Percentiles rank a stretch among this genome's conserved stretches.
phyloP scores from a whole-genome alignment of 305 asterid genomes.

The Fraxinus latifolia region DNA sequence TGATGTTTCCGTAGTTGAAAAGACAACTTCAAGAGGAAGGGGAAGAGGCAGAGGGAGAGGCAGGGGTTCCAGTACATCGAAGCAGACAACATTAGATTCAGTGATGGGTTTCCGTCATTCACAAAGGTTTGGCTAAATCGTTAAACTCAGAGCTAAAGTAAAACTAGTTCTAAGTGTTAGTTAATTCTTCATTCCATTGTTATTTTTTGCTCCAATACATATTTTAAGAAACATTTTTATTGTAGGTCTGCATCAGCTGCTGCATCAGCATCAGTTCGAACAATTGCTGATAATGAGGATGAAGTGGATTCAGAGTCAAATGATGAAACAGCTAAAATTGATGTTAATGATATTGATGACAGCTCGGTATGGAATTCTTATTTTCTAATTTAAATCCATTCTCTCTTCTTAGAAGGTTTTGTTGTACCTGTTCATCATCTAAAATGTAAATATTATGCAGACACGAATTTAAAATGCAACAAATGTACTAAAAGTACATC shows the following conservation, averaged over 20 bases:
- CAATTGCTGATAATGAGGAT: slow-evolving; percentile 71
- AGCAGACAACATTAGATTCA: slow-evolving; percentile 95
- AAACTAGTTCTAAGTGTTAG: neutral
- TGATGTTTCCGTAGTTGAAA: slow-evolving; percentile 54
- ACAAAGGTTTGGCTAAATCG: slow-evolving; percentile 54
- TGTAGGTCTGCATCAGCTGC: slow-evolving; percentile 74
- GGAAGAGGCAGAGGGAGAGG: slow-evolving; percentile 87
- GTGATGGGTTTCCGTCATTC: slow-evolving; percentile 72
- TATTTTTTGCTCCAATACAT: neutral
- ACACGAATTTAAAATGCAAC: neutral
- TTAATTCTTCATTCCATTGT: neutral
- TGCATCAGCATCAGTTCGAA: slow-evolving; percentile 65
- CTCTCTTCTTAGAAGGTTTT: slow-evolving; percentile 11
- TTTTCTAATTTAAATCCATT: slow-evolving; percentile 17
- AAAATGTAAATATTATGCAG: neutral
- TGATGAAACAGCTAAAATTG: slow-evolving; percentile 62
- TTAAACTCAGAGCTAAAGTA: neutral
- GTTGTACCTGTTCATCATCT: neutral
- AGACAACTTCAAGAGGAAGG: slow-evolving; percentile 76
- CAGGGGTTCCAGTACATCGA: slow-evolving; percentile 57
- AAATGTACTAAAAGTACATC: neutral
- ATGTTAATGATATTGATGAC: slow-evolving; percentile 48
- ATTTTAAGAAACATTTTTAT: slow-evolving; percentile 2
- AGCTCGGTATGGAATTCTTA: slow-evolving; percentile 58
- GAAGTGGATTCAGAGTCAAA: slow-evolving; percentile 73